phyloP scores from a whole-genome alignment of 495 filamentous ascomycete species.

The Eremomyces bilateralis region DNA sequence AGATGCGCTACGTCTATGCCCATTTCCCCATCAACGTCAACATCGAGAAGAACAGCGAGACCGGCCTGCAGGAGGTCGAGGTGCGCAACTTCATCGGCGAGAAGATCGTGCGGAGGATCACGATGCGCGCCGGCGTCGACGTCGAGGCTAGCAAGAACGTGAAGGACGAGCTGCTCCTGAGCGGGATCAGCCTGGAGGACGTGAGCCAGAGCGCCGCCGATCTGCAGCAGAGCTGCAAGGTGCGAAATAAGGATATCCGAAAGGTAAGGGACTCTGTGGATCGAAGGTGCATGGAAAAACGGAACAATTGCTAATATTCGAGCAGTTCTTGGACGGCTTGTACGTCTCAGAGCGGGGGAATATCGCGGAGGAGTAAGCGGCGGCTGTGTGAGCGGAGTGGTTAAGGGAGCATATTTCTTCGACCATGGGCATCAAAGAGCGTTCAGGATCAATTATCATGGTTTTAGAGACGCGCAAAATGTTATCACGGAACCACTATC shows the following conservation, averaged over 20 bases:
- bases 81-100: constrained; percentile 99
- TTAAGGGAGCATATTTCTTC: too few relatives aligned
- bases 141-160: constrained; percentile 70
- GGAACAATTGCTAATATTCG: constrained; percentile 18
- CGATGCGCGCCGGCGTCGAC: constrained; percentile 74
- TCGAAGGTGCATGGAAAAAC: background rate
- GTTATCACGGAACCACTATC: too few relatives aligned
- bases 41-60: constrained; percentile 87
- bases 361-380: constrained; percentile 53
- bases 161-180: constrained; percentile 91
- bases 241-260: constrained; percentile 99
- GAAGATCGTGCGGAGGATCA: constrained; percentile 90
- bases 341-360: constrained; percentile 97
- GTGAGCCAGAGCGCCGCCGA: constrained; percentile 96
- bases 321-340: constrained; percentile 94
- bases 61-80: constrained; percentile 73
- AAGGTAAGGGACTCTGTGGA: constrained; percentile 37
- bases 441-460: too few relatives aligned
- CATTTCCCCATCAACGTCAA: constrained; percentile 99
- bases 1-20: constrained; percentile 99
- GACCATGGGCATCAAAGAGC: too few relatives aligned
- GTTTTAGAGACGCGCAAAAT: too few relatives aligned
- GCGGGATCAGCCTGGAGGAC: constrained; percentile 83
- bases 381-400: too few relatives aligned
- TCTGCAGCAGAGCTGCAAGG: constrained; percentile 97